These are phyloP conservation scores for Botrytis pseudocinerea DNA, from an alignment of 2,329 filamentous ascomycete species.

Conservation along the genomic window DNA sequence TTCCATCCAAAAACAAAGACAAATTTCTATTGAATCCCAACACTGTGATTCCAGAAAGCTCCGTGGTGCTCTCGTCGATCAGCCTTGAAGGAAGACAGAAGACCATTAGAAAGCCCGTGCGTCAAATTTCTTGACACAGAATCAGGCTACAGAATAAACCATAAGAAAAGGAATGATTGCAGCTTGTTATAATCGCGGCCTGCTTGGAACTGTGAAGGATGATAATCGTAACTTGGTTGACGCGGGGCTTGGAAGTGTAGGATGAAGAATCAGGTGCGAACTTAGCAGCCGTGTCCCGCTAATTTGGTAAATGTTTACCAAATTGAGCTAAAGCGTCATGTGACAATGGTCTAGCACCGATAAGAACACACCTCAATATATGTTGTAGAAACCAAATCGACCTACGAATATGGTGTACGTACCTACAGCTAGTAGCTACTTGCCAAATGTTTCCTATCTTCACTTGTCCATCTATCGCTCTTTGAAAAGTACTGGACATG, in stretches of 20 bases:
- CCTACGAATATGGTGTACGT: not conserved
- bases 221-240: not conserved
- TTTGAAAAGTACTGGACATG: not conserved
- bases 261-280: not conserved
- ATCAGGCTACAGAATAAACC: not conserved
- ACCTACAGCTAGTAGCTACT: not conserved
- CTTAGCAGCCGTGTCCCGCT: not conserved
- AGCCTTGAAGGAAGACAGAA: not conserved
- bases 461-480: not conserved
- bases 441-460: not conserved
- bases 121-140: not conserved
- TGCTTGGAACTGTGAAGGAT: not conserved
- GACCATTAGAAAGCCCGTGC: not conserved
- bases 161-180: not conserved
- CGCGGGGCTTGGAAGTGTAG: not conserved
- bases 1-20: not conserved
- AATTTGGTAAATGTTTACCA: not conserved
- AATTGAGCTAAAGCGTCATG: not conserved
- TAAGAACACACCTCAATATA: not conserved
- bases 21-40: not conserved
- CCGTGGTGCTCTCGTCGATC: not conserved
- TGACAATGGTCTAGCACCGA: not conserved
- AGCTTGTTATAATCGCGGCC: not conserved
- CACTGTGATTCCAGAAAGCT: not conserved
- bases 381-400: not conserved